Percentiles rank a stretch among this genome's conserved stretches.
These are phyloP conservation scores for Thraustochytrium sp. DNA, from an alignment of 352 stramenopile species.

Conservation along the genomic window DNA sequence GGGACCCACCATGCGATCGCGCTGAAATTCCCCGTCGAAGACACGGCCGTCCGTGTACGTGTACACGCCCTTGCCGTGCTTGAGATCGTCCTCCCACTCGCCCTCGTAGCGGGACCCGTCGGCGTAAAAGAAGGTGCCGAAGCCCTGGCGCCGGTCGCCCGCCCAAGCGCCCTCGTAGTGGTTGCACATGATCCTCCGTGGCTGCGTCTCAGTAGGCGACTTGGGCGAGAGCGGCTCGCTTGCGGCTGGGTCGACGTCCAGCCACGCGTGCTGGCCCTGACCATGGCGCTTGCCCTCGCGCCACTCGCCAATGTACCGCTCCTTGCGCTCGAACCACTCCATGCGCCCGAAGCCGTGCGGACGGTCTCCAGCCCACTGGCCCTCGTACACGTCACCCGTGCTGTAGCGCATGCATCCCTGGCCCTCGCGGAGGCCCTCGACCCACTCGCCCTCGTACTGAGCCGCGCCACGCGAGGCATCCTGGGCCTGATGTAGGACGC, in stretches of 20 bases:
- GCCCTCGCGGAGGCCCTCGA: slow-evolving; percentile 63
- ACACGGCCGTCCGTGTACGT: slow-evolving; percentile 53
- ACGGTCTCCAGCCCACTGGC: slow-evolving; percentile 63
- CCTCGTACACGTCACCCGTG: slow-evolving; percentile 57
- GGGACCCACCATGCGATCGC: slow-evolving; percentile 10
- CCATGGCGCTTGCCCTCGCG: slow-evolving; percentile 64
- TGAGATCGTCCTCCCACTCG: slow-evolving; percentile 70
- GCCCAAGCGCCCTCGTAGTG: slow-evolving; percentile 69
- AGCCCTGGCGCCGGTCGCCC: slow-evolving; percentile 61
- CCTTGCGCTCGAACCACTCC: slow-evolving; percentile 58
- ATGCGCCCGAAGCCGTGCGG: slow-evolving; percentile 70
- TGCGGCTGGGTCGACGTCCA: slow-evolving; percentile 33
- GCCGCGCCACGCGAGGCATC: slow-evolving; percentile 45
- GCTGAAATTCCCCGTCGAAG: slow-evolving; percentile 46
- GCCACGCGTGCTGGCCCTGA: slow-evolving; percentile 71
- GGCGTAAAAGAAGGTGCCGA: slow-evolving; percentile 72
- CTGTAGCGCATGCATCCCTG: slow-evolving; percentile 64
- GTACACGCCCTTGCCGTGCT: slow-evolving; percentile 57
- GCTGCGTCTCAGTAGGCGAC: slow-evolving; percentile 51
- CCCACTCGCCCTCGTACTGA: slow-evolving; percentile 68
- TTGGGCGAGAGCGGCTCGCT: slow-evolving; percentile 34
- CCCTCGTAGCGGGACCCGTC: slow-evolving; percentile 73
- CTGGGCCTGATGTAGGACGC: slow-evolving; percentile 53
- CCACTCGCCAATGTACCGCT: slow-evolving; percentile 68
- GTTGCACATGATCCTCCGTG: slow-evolving; percentile 57